Evolutionary conservation across 495 filamentous ascomycete species (phyloP), one percentile per base, ranked within the genome.

Genomic region (Penicillium salamii): DNA sequence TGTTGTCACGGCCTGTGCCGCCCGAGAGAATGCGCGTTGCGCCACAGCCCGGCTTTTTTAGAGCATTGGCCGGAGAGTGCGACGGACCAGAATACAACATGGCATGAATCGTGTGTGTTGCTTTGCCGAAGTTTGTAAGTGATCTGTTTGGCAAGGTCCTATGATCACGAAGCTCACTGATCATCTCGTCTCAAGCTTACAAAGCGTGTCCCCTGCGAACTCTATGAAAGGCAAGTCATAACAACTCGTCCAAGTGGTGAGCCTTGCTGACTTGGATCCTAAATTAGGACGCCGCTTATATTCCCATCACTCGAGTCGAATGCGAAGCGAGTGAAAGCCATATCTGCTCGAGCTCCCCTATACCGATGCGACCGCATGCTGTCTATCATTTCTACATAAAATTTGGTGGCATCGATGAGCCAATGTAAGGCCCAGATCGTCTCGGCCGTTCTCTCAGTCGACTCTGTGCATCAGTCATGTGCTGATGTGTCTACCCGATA

Each of bases 261-360:
- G 23, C 23, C 8, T 26, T 26, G 23, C 23, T 26, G 23, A 42
- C 26, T 39, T 9, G 18, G 17, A 39, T 36, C 36, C 7, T 39
- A 21, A 6, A 39, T 21, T 18, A 39, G 36, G n/a, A 9, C 20
- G 7, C 17, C 36, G 17, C 36, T 39, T 4, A 39, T 39, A 21
- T 39, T 39, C 36, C n/a, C n/a, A n/a, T n/a, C n/a, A n/a, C n/a
- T n/a, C n/a, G n/a, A n/a, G n/a, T n/a, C n/a, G n/a, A n/a, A n/a
- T n/a, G n/a, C n/a, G n/a, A n/a, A n/a, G n/a, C n/a, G n/a, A n/a
- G n/a, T n/a, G n/a, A n/a, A n/a, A n/a, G n/a, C n/a, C n/a, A n/a
- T n/a, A n/a, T 36, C 34, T 36, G 14, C 34, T 36, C 34, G 34
- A 20, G 36, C 36, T 39, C 36, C 36, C 36, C 36, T 39, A 39